Conservation (phyloP, 2,329 filamentous ascomycete species). For the Penicillium corylophilum region DNA sequence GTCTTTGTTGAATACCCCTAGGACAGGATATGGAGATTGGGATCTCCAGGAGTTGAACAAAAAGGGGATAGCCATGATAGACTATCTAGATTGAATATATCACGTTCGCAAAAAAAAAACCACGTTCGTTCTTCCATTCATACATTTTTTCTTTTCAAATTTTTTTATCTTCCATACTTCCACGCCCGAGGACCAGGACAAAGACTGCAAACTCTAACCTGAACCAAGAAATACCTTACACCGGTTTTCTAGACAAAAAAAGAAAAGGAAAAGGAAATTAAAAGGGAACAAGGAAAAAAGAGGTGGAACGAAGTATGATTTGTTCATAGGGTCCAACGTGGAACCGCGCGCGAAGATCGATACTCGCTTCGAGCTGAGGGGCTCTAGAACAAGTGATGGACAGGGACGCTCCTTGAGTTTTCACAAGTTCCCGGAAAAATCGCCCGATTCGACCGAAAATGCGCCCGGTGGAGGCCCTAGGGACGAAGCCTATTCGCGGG, state of each 20-base stretch:
- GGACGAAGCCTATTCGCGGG: neutral
- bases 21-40: conserved; percentile 7
- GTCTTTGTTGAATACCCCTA: conserved; percentile 20
- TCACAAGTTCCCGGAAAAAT: neutral
- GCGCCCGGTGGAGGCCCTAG: neutral
- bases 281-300: neutral
- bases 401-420: conserved; percentile 5
- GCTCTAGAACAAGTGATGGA: conserved; percentile 20
- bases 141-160: conserved; percentile 2
- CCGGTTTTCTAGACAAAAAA: neutral
- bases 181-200: neutral
- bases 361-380: neutral
- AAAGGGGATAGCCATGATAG: conserved; percentile 11
- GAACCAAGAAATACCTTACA: neutral
- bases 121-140: neutral
- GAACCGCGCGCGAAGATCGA: conserved; percentile 3
- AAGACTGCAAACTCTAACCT: neutral
- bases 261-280: neutral
- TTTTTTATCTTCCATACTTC: neutral
- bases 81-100: conserved; percentile 12
- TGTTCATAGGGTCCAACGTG: neutral
- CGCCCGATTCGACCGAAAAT: neutral
- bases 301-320: neutral
- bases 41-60: conserved; percentile 9
- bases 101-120: conserved; percentile 1